phyloP scores from a whole-genome alignment of 352 stramenopile species.

The Blastocystis sp. region DNA sequence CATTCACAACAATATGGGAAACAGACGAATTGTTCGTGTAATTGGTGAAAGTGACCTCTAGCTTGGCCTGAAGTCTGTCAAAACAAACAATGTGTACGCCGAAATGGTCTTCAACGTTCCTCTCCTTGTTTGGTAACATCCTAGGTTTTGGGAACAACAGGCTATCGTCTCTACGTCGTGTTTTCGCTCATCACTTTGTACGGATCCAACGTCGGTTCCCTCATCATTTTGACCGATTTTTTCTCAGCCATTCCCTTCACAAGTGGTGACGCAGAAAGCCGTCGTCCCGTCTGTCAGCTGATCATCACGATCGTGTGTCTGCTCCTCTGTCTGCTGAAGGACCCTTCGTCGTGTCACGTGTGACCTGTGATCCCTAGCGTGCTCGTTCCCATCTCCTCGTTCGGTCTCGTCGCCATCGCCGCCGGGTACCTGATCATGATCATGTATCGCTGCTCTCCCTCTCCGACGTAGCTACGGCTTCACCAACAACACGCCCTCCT shows the following conservation, averaged over 20 bases:
- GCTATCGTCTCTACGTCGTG: not conserved
- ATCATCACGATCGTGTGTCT: conserved; percentile 24
- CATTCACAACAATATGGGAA: conserved; percentile 49
- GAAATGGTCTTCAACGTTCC: conserved; percentile 45
- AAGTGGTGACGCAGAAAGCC: not conserved
- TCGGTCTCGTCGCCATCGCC: conserved; percentile 19
- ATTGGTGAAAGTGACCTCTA: not conserved
- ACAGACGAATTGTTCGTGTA: conserved; percentile 6
- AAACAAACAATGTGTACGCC: conserved; percentile 42
- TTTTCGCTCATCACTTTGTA: conserved; percentile 35
- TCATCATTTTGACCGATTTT: not conserved
- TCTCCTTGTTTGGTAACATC: not conserved
- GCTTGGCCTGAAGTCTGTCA: conserved; percentile 31
- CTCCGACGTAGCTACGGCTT: conserved; percentile 16
- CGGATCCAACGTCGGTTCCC: conserved; percentile 27
- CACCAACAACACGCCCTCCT: not conserved
- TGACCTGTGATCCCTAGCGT: not conserved
- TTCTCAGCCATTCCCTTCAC: not conserved
- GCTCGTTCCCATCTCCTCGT: conserved; percentile 14
- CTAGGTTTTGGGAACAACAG: conserved; percentile 30
- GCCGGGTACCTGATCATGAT: not conserved
- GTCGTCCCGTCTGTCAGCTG: not conserved
- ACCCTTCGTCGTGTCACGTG: not conserved
- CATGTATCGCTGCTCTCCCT: not conserved
- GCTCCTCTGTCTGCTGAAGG: conserved; percentile 20